Percentiles rank a stretch among this genome's conserved stretches.
Evolutionary conservation across 768 basidiomycete genomes (phyloP).

Genomic region (Suillus alpinus): DNA sequence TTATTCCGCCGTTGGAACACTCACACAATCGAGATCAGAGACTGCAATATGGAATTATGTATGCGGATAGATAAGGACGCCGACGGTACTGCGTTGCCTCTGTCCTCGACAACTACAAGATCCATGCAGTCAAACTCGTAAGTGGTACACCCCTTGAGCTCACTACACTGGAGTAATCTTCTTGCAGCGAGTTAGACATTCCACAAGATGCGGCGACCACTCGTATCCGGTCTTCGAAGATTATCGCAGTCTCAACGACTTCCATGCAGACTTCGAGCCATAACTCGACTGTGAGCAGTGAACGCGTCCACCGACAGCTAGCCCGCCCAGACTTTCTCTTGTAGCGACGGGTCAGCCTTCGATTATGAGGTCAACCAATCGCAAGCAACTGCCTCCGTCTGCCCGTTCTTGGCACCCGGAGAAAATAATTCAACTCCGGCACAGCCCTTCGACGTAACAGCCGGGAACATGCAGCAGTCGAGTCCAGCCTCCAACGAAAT

Average conservation of each 20-base stretch:
- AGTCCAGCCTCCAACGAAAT: neutral
- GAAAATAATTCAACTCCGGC: neutral
- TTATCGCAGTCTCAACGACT: neutral
- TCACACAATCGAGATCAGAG: neutral
- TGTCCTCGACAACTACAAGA: neutral
- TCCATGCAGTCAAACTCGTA: neutral
- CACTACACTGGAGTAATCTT: no score
- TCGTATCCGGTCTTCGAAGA: neutral
- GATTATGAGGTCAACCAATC: neutral
- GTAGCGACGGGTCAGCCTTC: neutral
- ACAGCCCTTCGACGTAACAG: neutral
- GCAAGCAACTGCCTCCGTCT: neutral
- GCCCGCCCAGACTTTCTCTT: neutral
- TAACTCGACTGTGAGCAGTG: neutral
- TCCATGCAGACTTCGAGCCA: neutral
- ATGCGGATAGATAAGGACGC: neutral
- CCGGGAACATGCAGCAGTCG: neutral
- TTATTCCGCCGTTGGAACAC: neutral
- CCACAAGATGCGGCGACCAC: neutral
- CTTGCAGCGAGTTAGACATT: neutral
- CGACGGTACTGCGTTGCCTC: neutral
- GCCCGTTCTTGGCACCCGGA: neutral
- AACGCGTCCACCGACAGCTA: neutral
- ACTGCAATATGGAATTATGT: neutral
- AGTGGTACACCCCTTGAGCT: neutral